These are phyloP conservation scores for Colletotrichum liaoningense DNA, from an alignment of 2,329 filamentous ascomycete species.

Conservation along the genomic window DNA sequence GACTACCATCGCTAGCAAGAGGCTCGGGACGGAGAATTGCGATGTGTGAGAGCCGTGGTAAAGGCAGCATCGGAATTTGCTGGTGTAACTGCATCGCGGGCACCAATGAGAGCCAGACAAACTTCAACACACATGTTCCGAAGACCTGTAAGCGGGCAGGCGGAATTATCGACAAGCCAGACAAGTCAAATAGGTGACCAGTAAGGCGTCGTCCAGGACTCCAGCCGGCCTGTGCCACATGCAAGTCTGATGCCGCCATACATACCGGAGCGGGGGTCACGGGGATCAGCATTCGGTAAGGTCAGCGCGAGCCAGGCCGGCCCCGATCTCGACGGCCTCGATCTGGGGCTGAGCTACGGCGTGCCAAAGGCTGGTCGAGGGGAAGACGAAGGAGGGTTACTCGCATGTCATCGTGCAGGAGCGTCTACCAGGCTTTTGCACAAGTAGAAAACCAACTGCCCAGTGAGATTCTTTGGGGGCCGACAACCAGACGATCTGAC, in stretches of 20 bases:
- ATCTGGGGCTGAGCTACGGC: constrained; percentile 10
- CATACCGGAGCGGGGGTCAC: constrained; percentile 22
- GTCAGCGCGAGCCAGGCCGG: constrained; percentile 5
- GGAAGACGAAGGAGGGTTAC: neutral
- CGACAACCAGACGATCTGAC: constrained; percentile 12
- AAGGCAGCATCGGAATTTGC: neutral
- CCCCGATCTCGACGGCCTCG: constrained; percentile 2
- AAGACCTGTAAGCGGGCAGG: neutral
- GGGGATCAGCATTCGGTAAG: constrained; percentile 14
- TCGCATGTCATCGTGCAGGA: constrained; percentile 26
- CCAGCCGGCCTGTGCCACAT: constrained; percentile 10
- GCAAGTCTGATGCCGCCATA: constrained; percentile 12
- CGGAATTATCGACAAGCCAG: neutral
- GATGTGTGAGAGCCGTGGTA: neutral
- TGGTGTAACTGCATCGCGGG: constrained; percentile 4
- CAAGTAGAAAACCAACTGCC: neutral
- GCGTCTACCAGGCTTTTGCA: neutral
- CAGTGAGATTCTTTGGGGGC: neutral
- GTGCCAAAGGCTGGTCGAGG: neutral
- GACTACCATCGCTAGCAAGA: neutral
- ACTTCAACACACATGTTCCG: neutral
- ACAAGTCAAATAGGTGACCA: neutral
- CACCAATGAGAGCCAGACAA: constrained; percentile 14
- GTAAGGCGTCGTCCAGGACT: neutral
- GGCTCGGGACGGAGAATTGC: neutral